These are phyloP conservation scores for Antrodiella citrinella DNA, from an alignment of 768 basidiomycete genomes.

Conservation along the genomic window DNA sequence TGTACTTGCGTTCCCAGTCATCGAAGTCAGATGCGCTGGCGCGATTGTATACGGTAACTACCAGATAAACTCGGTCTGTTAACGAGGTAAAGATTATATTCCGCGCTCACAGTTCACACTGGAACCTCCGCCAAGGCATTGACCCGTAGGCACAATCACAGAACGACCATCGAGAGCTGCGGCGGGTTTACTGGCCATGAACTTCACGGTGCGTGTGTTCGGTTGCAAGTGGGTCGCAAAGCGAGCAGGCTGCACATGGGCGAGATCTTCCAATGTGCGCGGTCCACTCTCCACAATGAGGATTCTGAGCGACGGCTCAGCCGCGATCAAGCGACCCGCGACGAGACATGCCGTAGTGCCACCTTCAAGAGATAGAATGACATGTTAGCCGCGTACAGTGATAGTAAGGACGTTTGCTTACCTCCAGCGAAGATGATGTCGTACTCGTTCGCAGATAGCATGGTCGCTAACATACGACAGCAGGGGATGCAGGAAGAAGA, in stretches of 20 bases:
- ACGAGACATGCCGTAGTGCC: conserved; percentile 51
- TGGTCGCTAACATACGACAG: too few species aligned
- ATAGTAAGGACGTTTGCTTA: conserved; percentile 3
- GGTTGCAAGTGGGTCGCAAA: conserved; percentile 35
- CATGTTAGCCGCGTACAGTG: not conserved
- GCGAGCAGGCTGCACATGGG: conserved; percentile 47
- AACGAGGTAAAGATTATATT: not conserved
- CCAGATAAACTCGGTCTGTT: not conserved
- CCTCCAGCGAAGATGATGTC: conserved; percentile 21
- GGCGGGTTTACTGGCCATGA: conserved; percentile 31
- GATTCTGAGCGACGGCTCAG: conserved; percentile 47
- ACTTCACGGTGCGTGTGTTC: conserved; percentile 33
- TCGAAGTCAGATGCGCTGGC: conserved; percentile 55
- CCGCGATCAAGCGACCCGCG: conserved; percentile 46
- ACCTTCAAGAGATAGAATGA: too few species aligned
- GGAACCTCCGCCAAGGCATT: conserved; percentile 56
- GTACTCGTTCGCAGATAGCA: too few species aligned
- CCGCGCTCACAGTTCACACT: conserved; percentile 42
- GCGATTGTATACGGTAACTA: conserved; percentile 35
- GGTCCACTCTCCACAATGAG: conserved; percentile 55
- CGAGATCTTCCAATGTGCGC: conserved; percentile 35
- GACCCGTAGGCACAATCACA: conserved; percentile 35
- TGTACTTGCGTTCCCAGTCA: conserved; percentile 41
- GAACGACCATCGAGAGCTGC: conserved; percentile 37
- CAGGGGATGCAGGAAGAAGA: too few species aligned